Conservation (phyloP, 768 basidiomycete genomes). For the Lentinula lateritia region DNA sequence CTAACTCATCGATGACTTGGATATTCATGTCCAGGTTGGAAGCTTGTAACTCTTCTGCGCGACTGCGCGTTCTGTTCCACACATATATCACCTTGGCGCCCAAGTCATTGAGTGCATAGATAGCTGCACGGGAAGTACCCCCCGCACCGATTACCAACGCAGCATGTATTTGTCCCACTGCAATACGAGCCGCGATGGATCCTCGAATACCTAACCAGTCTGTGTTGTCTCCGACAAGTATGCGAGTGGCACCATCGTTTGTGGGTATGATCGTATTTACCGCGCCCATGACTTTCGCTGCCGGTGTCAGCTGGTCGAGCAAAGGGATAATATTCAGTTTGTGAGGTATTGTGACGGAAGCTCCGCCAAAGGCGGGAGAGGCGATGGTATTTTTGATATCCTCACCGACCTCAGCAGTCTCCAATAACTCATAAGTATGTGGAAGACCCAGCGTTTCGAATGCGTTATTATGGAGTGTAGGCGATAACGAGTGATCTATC, state of each 20-base stretch:
- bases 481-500: constrained; percentile 86
- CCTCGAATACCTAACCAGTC: constrained; percentile 89
- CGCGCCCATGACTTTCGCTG: constrained; percentile 85
- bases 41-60: constrained; percentile 63
- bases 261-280: constrained; percentile 87
- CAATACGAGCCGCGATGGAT: constrained; percentile 39
- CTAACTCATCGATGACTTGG: constrained; percentile 53
- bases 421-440: constrained; percentile 73
- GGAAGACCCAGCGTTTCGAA: constrained; percentile 81
- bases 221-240: constrained; percentile 90
- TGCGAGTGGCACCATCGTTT: constrained; percentile 25
- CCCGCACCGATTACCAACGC: constrained; percentile 92
- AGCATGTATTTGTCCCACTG: constrained; percentile 33
- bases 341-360: constrained; percentile 94
- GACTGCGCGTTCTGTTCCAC: constrained; percentile 76
- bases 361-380: constrained; percentile 82
- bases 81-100: constrained; percentile 72
- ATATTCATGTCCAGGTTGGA: constrained; percentile 66
- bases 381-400: constrained; percentile 59
- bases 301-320: constrained; percentile 72
- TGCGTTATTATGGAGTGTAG: constrained; percentile 87
- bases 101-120: constrained; percentile 77
- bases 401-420: constrained; percentile 62
- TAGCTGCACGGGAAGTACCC: constrained; percentile 90
- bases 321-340: constrained; percentile 87